Evolutionary conservation across 306 rosid genomes (phyloP), one percentile per base, ranked within the genome.

Genomic region (Styphnolobium japonicum): DNA sequence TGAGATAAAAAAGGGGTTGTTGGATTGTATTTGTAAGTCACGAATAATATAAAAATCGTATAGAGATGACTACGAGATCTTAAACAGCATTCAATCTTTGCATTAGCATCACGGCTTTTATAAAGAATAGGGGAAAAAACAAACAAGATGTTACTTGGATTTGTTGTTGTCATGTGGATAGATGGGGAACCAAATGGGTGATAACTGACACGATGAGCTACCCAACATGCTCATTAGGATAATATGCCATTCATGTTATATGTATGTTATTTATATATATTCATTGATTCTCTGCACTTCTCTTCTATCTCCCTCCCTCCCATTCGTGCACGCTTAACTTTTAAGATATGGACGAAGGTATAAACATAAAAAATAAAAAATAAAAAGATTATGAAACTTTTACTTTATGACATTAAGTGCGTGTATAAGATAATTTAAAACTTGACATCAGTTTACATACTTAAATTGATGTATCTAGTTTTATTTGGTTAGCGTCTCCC

Each of bases 171-270:
- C 34, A 57, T 6, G 64, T 57, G 70, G 15, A 64, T 8, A 36
- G 70, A 57, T 56, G 62, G 60, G 80, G 76, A 63, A 46, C 85
- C 57, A 80, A 71, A 62, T 61, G 1, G 52, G 16, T 37, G 73
- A 62, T 61, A 49, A 16, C 11, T 62, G 68, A 62, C 23, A 42
- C 11, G 33, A 48, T 33, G 16, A 60, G 56, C 12, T 29, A 45
- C 25, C 18, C 19, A 16, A n/a, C 68, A 40, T 45, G 34, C 12
- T 70, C 77, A 46, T 12, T 15, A 15, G 64, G 42, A 7, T 18
- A 0, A 49, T 49, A 4, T 45, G 2, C 31, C 31, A n/a, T n/a
- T n/a, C n/a, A n/a, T 48, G 25, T 27, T 57, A 5, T 3, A 12
- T 23, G 39, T 33, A 61, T 61, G 11, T 3, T 33, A 33, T 61